Conservation (phyloP, 2,329 filamentous ascomycete species). For the Monosporascus sp. region DNA sequence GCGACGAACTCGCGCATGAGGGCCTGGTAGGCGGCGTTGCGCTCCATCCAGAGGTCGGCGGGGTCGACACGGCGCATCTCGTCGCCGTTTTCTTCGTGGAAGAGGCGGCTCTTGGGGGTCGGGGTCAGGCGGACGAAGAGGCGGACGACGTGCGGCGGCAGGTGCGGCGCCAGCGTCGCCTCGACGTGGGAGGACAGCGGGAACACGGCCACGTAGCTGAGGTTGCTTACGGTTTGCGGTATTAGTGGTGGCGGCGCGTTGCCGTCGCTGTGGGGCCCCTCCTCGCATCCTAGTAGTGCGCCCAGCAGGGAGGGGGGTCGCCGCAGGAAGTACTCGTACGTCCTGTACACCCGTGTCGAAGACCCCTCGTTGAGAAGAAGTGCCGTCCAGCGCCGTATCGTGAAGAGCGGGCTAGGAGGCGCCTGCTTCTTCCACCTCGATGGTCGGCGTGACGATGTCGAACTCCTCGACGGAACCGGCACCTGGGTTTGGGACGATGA, state of each 20-base stretch:
- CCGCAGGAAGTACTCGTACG: slow-evolving; percentile 66
- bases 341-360: slow-evolving; percentile 64
- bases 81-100: slow-evolving; percentile 28
- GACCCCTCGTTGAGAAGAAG: slow-evolving; percentile 71
- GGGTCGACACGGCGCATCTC: slow-evolving; percentile 36
- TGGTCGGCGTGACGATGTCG: too few relatives aligned
- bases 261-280: slow-evolving; percentile 29
- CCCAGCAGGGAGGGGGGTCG: slow-evolving; percentile 58
- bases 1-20: slow-evolving; percentile 34
- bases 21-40: slow-evolving; percentile 44
- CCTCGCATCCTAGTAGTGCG: slow-evolving; percentile 40
- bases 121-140: slow-evolving; percentile 48
- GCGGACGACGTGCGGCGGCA: slow-evolving; percentile 46
- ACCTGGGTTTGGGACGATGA: neutral
- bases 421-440: neutral
- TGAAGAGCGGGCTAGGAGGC: slow-evolving; percentile 42
- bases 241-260: slow-evolving; percentile 24
- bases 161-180: slow-evolving; percentile 38
- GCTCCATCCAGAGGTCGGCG: slow-evolving; percentile 49
- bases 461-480: neutral
- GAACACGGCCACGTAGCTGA: slow-evolving; percentile 63
- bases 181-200: slow-evolving; percentile 59
- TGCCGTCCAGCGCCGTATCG: slow-evolving; percentile 58
- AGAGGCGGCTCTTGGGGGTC: slow-evolving; percentile 27
- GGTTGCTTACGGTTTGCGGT: slow-evolving; percentile 37